Evolutionary conservation across 2,329 filamentous ascomycete genomes (phyloP).

Genomic region (Fusarium liriodendri): DNA sequence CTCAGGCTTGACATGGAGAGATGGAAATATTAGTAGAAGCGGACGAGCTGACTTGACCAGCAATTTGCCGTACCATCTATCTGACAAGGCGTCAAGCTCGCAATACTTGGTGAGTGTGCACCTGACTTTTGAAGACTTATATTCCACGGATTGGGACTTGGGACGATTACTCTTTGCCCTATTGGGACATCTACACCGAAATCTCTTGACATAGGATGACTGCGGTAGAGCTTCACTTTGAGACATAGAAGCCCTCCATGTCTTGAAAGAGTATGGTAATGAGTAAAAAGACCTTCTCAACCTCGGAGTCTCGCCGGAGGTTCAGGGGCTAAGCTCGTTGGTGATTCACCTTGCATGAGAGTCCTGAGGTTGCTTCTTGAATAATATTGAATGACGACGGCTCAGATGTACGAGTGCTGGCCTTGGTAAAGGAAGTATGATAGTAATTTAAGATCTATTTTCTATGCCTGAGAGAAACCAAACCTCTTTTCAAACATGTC

Average conservation of each 20-base stretch:
- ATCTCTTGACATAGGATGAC: too few species aligned
- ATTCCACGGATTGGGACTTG: neutral
- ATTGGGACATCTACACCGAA: neutral
- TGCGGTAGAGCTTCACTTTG: neutral
- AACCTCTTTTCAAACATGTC: conserved; percentile 34
- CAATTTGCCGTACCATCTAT: neutral
- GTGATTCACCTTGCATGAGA: neutral
- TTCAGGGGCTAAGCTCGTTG: neutral
- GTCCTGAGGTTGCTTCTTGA: neutral
- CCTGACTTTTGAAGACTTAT: too few species aligned
- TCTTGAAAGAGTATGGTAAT: neutral
- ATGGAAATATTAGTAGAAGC: neutral
- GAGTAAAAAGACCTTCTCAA: neutral
- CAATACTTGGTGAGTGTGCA: neutral
- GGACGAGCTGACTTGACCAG: neutral
- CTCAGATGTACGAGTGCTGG: neutral
- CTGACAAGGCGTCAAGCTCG: neutral
- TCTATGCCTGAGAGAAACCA: neutral
- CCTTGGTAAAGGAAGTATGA: neutral
- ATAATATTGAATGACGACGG: too few species aligned
- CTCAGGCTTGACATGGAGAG: too few species aligned
- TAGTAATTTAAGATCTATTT: neutral
- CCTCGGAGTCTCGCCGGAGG: neutral
- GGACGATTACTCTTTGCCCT: neutral
- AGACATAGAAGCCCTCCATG: neutral